Base-by-base conservation (phyloP, 129 eudicot species). In the Arctium lappa region DNA sequence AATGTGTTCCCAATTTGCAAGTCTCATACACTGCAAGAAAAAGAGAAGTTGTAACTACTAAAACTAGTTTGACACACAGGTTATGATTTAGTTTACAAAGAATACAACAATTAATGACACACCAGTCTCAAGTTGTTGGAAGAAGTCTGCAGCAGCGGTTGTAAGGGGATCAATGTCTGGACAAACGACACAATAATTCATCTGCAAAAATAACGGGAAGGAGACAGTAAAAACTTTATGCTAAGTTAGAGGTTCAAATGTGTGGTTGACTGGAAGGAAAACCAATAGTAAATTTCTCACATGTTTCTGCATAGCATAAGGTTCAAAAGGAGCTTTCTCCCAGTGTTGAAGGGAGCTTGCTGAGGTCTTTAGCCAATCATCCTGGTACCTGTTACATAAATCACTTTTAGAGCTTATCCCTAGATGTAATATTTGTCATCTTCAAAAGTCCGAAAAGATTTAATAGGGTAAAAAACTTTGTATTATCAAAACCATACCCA, bases 241-340 rank as follows among this genome's bases (percentile, higher is more conserved):
- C 79, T 6, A 77, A 72, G 63, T 3, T 62, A 48, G 76, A 79
- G 8, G 33, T 40, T 46, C 33, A 72, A 77, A 30, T 30, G 33
- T 8, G 79, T 9, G 68, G 62, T 37, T 62, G 72, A 8, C 40
- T 42, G 69, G 68, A 9, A 16, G 6, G 40, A 6, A 40, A 42
- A 16, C 38, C 29, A 15, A 80, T 42, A 31, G 62, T 73, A 38
- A 16, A 81, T 70, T 44, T 79, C 95, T 90, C 85, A 96, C 99
- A 73, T 91, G 92, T 86, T 96, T 96, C 78, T 90, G 95, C 83
- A 89, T 88, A 34, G 99, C 99, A 69, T 96, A 96, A 22, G 99
- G 99, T 86, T 96, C 99, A 84, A 96, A 82, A 79, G 99, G 99
- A 78, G 97, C 99, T 88, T 96, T 96, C 73, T 96, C 99, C 99